These are phyloP conservation scores for Backusella australiensis DNA, from an alignment of 192 early-diverging fungal genomes.

Conservation along the genomic window DNA sequence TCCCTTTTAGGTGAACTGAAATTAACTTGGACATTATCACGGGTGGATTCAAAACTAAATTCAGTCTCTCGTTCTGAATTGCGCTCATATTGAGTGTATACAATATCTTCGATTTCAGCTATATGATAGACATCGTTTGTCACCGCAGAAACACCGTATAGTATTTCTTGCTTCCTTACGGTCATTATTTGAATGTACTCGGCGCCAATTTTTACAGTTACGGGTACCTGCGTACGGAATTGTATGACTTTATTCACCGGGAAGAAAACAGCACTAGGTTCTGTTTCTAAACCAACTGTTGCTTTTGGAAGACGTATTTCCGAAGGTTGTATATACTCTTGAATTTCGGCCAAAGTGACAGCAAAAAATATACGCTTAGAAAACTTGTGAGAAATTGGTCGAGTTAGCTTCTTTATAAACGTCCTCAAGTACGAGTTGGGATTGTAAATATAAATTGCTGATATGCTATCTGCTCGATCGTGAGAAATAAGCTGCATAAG, in stretches of 20 bases:
- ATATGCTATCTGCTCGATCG: slow-evolving; percentile 47
- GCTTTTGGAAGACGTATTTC: slow-evolving; percentile 65
- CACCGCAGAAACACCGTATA: slow-evolving; percentile 64
- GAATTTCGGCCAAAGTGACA: slow-evolving; percentile 54
- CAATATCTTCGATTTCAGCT: slow-evolving; percentile 33
- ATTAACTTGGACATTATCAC: slow-evolving; percentile 54
- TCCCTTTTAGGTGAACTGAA: slow-evolving; percentile 77
- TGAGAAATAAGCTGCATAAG: slow-evolving; percentile 58
- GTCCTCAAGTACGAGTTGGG: slow-evolving; percentile 61
- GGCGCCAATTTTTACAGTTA: slow-evolving; percentile 76
- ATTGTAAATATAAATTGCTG: slow-evolving; percentile 63
- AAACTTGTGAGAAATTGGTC: slow-evolving; percentile 32
- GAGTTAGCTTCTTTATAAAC: slow-evolving; percentile 39
- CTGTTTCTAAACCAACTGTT: slow-evolving; percentile 71
- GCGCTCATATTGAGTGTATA: slow-evolving; percentile 50
- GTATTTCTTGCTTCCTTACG: slow-evolving; percentile 45
- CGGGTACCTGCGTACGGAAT: slow-evolving; percentile 62
- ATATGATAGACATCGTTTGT: slow-evolving; percentile 89
- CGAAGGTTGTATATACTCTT: slow-evolving; percentile 57
- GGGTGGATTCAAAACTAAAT: slow-evolving; percentile 76
- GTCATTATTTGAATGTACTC: slow-evolving; percentile 83
- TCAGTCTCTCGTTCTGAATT: slow-evolving; percentile 59
- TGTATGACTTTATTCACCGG: slow-evolving; percentile 72
- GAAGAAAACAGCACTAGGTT: slow-evolving; percentile 59
- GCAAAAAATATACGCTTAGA: slow-evolving; percentile 54